Conservation (phyloP, 805 yeast species). For the Blastobotrys americana region DNA sequence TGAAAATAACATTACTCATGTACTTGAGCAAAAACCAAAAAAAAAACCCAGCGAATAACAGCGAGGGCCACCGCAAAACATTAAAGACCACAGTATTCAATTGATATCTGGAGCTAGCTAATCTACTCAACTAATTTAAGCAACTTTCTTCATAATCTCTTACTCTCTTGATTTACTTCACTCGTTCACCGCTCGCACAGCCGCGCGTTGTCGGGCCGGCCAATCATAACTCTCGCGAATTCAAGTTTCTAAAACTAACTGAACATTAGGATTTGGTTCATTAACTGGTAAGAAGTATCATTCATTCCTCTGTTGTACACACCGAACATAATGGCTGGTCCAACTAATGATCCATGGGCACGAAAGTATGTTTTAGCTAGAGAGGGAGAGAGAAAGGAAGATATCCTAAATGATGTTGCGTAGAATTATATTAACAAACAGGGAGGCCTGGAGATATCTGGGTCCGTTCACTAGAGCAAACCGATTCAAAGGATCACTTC, state of each 20-base stretch:
- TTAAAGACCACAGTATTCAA: no score
- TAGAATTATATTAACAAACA: no score
- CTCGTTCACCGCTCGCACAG: no score
- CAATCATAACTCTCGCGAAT: constrained; percentile 1
- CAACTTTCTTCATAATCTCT: no score
- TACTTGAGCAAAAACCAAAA: no score
- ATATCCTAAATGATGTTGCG: background rate
- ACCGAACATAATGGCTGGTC: constrained; percentile 16
- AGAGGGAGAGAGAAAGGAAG: no score
- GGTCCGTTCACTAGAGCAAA: constrained; percentile 69
- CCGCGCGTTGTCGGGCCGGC: background rate
- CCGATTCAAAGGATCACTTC: constrained; percentile 65
- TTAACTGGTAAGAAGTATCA: background rate
- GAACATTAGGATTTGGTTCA: background rate
- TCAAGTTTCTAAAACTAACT: background rate
- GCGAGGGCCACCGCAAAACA: no score
- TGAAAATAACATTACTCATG: no score
- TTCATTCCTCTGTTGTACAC: background rate
- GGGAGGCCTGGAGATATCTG: constrained; percentile 89
- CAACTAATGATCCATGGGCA: constrained; percentile 44
- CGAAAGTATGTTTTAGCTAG: constrained; percentile 40
- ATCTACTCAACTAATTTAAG: no score
- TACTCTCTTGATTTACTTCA: no score
- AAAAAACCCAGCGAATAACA: no score
- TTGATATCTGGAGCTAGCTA: no score